Percentiles rank a stretch among this genome's conserved stretches.
Conservation (phyloP, 768 basidiomycete species). For the Russula olivacea region DNA sequence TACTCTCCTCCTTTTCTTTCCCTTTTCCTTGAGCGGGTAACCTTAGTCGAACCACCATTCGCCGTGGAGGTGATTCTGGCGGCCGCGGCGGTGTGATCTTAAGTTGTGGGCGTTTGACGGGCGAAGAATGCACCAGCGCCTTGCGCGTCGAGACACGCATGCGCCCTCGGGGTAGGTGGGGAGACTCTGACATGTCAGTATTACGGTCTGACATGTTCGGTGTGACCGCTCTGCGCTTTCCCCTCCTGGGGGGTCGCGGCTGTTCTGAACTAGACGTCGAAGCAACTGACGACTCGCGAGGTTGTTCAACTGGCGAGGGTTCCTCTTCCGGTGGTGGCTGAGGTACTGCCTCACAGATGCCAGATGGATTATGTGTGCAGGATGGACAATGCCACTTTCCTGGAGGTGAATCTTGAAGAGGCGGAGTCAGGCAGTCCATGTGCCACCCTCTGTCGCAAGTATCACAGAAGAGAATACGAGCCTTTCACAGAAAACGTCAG, state of each 20-base stretch:
- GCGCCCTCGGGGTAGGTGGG: conserved; percentile 17
- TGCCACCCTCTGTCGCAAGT: conserved; percentile 93
- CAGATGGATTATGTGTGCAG: conserved; percentile 35
- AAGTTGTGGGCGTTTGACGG: conserved; percentile 20
- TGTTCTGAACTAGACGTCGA: conserved; percentile 36
- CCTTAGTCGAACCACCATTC: conserved; percentile 46
- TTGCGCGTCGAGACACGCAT: conserved; percentile 17
- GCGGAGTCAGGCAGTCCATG: conserved; percentile 71
- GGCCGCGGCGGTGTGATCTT: conserved; percentile 29
- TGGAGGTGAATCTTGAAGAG: conserved; percentile 61
- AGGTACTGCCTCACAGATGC: conserved; percentile 20
- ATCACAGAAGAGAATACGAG: conserved; percentile 85
- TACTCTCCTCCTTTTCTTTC: conserved; percentile 52
- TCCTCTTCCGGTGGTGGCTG: conserved; percentile 7
- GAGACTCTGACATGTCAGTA: conserved; percentile 27
- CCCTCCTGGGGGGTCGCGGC: conserved; percentile 24
- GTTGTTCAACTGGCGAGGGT: not conserved
- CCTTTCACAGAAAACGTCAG: conserved; percentile 40
- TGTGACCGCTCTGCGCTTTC: conserved; percentile 30
- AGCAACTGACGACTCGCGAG: conserved; percentile 39
- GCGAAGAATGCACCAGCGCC: conserved; percentile 1
- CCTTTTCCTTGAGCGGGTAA: conserved; percentile 59
- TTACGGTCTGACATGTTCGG: conserved; percentile 33
- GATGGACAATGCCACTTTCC: conserved; percentile 74
- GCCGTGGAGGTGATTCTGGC: conserved; percentile 32